phyloP scores from a whole-genome alignment of 345 rosid species.

The Limnanthes douglasii region DNA sequence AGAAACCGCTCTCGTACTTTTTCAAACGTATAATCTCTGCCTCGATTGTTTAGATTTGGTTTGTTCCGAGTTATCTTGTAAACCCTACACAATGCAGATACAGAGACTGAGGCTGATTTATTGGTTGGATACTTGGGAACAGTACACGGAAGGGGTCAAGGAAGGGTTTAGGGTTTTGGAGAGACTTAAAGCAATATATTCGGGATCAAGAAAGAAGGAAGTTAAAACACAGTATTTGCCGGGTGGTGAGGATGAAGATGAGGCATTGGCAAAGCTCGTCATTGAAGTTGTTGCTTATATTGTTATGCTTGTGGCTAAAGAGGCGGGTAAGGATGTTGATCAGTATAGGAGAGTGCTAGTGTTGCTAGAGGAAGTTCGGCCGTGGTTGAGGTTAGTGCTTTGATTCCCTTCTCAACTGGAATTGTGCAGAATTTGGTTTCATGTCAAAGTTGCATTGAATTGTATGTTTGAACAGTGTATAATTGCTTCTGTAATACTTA shows the following conservation, averaged over 20 bases:
- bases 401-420: too few species aligned
- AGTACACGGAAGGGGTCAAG: conserved; percentile 19
- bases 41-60: conserved; percentile 49
- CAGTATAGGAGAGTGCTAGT: conserved; percentile 23
- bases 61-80: conserved; percentile 54
- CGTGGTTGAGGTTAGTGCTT: conserved; percentile 49
- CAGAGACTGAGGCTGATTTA: conserved; percentile 39
- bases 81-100: conserved; percentile 32
- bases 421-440: too few species aligned
- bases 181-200: conserved; percentile 21
- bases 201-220: conserved; percentile 7
- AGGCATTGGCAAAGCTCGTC: conserved; percentile 29
- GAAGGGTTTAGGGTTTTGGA: conserved; percentile 42
- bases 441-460: too few species aligned
- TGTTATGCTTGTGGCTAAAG: conserved; percentile 35
- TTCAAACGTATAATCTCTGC: conserved; percentile 42
- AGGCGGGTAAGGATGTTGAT: conserved; percentile 18
- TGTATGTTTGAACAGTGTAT: too few species aligned
- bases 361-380: conserved; percentile 46
- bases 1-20: conserved; percentile 17
- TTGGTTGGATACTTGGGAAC: conserved; percentile 40
- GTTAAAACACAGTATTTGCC: conserved; percentile 17
- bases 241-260: conserved; percentile 17
- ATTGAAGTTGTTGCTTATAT: conserved; percentile 39
- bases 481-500: too few species aligned